Base-by-base conservation (phyloP, 176 grass and related monocot genomes). In the Triticum monococcum region DNA sequence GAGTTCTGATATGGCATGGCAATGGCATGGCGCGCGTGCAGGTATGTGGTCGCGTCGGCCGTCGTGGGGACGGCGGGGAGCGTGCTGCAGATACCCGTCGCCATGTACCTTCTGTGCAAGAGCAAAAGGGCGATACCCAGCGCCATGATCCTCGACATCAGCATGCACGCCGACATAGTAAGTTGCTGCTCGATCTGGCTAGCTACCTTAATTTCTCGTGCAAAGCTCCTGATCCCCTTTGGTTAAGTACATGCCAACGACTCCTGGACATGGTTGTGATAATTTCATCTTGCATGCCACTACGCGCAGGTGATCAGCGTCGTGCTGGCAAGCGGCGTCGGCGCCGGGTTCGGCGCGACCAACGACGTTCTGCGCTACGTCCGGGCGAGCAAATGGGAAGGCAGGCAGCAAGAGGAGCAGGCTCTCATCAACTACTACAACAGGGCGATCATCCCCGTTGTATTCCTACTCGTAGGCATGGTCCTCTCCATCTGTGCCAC, bases 151-250 rank as follows among this genome's bases (percentile, higher is more conserved):
- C 87, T 88, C 37, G 81, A 88, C 36, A 9, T 63, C 74, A 88
- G 64, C 75, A 64, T 84, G 87, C 61, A 79, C 50, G 52, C 81
- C 0, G 87, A 88, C 81, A 61, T 84, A 2, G 87, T 88, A 59
- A 16, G 54, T 23, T 40, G 4, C 37, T 43, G 10, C 68, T 72
- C 68, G 2, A 2, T 1, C 28, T 30, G 22, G 9, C 65, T 20
- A 31, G 25, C 25, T 16, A 14, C 4, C 32, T 37, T 9, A 52
- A 52, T 23, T 72, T 41, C 36, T 22, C 36, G 5, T n/a, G 35
- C 22, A 45, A 12, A 43, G 22, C 37, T 14, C 4, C 33, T 4
- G 68, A 5, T 13, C 24, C 11, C 7, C 20, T 22, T 17, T 23
- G 22, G 22, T 13, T 13, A 40, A n/a, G 32, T 36, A 7, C 7